Conservation (phyloP, 164 flowering plant species). For the Vitis vinifera region DNA sequence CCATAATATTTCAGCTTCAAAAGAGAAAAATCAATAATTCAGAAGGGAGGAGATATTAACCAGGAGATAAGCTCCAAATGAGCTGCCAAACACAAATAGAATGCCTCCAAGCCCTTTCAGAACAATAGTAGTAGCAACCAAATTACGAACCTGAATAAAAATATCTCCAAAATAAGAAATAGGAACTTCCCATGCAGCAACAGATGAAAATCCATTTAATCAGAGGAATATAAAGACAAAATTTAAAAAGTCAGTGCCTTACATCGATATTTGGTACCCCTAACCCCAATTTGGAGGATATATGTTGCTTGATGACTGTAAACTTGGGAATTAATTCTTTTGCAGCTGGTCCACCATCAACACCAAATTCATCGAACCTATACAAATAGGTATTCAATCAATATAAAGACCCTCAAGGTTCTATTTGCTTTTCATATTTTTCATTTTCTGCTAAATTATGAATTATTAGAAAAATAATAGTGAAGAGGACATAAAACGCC, state of each 20-base stretch:
- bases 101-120: constrained; percentile 71
- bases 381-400: not conserved
- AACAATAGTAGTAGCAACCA: constrained; percentile 47
- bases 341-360: constrained; percentile 44
- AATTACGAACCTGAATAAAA: constrained; percentile 44
- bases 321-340: constrained; percentile 33
- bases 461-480: too few species aligned
- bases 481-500: too few species aligned
- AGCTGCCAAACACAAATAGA: constrained; percentile 68
- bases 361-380: constrained; percentile 43
- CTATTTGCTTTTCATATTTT: too few species aligned
- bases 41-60: constrained; percentile 28
- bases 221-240: not conserved
- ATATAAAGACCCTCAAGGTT: not conserved
- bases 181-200: not conserved
- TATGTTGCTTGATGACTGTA: constrained; percentile 26
- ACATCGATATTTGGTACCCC: constrained; percentile 70
- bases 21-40: not conserved
- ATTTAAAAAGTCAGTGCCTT: constrained; percentile 9
- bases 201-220: not conserved
- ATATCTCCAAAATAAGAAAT: constrained; percentile 14
- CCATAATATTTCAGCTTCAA: not conserved
- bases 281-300: constrained; percentile 47
- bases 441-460: too few species aligned
- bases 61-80: constrained; percentile 78